These are phyloP conservation scores for Morella rubra DNA, from an alignment of 306 rosid genomes.

Conservation along the genomic window DNA sequence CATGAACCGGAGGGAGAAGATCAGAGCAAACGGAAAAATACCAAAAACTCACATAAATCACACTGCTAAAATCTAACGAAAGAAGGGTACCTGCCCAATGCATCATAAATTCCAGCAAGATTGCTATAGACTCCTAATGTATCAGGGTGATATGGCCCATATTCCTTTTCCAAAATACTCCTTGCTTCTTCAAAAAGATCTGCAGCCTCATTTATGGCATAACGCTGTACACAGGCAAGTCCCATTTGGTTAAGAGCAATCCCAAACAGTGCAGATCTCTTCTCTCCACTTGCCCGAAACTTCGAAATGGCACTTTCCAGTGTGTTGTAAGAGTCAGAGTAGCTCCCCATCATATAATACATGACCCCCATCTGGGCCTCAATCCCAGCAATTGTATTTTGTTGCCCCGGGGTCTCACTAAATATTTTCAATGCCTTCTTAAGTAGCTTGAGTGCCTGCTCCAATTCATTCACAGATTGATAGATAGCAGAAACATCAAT, in stretches of 20 bases:
- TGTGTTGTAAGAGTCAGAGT: conserved; percentile 57
- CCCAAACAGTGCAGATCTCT: conserved; percentile 72
- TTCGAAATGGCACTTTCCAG: conserved; percentile 58
- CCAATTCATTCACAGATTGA: conserved; percentile 78
- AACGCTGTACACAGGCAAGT: conserved; percentile 73
- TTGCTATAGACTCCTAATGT: conserved; percentile 86
- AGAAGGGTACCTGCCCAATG: conserved; percentile 84
- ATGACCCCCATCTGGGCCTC: conserved; percentile 88
- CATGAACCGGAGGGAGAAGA: not conserved
- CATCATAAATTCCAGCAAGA: conserved; percentile 84
- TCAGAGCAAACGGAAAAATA: not conserved
- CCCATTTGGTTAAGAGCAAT: conserved; percentile 92
- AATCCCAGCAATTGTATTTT: conserved; percentile 73
- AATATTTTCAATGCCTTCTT: conserved; percentile 72
- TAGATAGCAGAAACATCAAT: conserved; percentile 75
- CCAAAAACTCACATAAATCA: not conserved
- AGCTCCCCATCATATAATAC: conserved; percentile 76
- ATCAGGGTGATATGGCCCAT: conserved; percentile 73
- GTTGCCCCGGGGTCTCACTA: conserved; percentile 61
- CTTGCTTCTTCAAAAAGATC: conserved; percentile 83
- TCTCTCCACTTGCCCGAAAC: conserved; percentile 71
- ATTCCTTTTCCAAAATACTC: conserved; percentile 68
- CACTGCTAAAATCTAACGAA: conserved; percentile 5
- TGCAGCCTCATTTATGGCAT: conserved; percentile 81
- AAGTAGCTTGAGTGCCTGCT: conserved; percentile 67